A percentile compares a stretch with the other conserved stretches of the same genome.
These are phyloP conservation scores for Dimargaris xerosporica DNA, from an alignment of 192 early-diverging fungal genomes.

Conservation along the genomic window DNA sequence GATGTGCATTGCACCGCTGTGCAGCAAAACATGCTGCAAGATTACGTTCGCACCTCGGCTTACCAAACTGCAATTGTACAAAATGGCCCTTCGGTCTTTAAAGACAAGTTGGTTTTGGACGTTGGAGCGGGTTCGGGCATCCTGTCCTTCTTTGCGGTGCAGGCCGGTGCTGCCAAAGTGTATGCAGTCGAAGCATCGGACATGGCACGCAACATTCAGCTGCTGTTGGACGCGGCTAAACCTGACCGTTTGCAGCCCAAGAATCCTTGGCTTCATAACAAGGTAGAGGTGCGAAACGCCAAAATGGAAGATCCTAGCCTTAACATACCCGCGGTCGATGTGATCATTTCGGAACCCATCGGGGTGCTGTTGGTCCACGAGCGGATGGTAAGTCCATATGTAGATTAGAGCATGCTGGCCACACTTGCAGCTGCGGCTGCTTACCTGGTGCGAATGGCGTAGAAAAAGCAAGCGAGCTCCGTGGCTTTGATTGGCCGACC, in stretches of 20 bases:
- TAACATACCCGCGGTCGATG: conserved; percentile 70
- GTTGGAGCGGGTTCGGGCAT: conserved; percentile 92
- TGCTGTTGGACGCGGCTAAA: conserved; percentile 51
- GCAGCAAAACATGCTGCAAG: conserved; percentile 96
- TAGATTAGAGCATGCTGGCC: conserved; percentile 3
- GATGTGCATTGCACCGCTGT: no score
- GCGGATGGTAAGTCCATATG: conserved; percentile 59
- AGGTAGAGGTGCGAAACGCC: conserved; percentile 66
- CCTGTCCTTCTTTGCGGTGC: conserved; percentile 86
- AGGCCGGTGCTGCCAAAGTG: conserved; percentile 83
- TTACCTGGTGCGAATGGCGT: no score
- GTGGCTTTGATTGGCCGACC: no score
- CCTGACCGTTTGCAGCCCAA: conserved; percentile 29
- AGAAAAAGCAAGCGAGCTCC: no score
- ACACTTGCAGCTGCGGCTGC: no score
- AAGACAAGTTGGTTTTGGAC: conserved; percentile 77
- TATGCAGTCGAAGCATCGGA: conserved; percentile 92
- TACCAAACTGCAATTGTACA: conserved; percentile 84
- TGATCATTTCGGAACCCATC: conserved; percentile 93
- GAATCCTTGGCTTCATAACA: conserved; percentile 60
- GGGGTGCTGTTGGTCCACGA: conserved; percentile 95
- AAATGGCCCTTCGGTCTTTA: conserved; percentile 59
- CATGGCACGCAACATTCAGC: conserved; percentile 85
- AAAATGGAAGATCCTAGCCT: conserved; percentile 76
- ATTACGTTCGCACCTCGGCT: conserved; percentile 82